Evolutionary conservation across 352 stramenopile genomes (phyloP).

Genomic region (Nothophytophthora sp.): DNA sequence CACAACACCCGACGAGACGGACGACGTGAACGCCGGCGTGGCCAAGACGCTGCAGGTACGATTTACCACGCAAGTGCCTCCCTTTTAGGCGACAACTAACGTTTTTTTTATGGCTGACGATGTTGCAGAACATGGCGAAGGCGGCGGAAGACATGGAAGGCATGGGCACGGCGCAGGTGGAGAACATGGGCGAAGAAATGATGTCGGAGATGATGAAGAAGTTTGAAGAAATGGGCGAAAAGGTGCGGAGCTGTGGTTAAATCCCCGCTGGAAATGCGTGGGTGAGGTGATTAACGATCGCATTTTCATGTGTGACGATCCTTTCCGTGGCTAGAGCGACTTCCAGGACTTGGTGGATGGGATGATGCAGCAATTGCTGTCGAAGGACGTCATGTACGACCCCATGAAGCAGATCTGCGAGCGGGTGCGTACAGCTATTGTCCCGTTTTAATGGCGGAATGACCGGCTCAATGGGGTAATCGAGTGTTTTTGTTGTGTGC

Average conservation of each 20-base stretch:
- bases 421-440: slow-evolving; percentile 60
- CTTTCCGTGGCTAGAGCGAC: slow-evolving; percentile 52
- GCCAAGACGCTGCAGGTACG: slow-evolving; percentile 82
- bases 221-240: slow-evolving; percentile 95
- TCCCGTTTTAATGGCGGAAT: slow-evolving; percentile 1
- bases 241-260: slow-evolving; percentile 68
- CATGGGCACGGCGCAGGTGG: slow-evolving; percentile 75
- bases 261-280: too few species aligned
- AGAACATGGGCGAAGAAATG: slow-evolving; percentile 94
- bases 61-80: too few species aligned
- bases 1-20: slow-evolving; percentile 41
- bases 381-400: slow-evolving; percentile 99
- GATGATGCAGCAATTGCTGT: slow-evolving; percentile 98
- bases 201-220: slow-evolving; percentile 97
- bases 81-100: too few species aligned
- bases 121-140: slow-evolving; percentile 81
- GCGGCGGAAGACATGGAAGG: slow-evolving; percentile 87
- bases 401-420: slow-evolving; percentile 97
- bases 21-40: slow-evolving; percentile 81
- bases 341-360: slow-evolving; percentile 95
- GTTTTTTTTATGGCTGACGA: neutral
- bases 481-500: neutral
- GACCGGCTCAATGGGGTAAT: neutral
- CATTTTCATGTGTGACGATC: neutral
- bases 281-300: neutral